These are phyloP conservation scores for Schwanniomyces vanrijiae DNA, from an alignment of 805 yeast species.

Conservation along the genomic window DNA sequence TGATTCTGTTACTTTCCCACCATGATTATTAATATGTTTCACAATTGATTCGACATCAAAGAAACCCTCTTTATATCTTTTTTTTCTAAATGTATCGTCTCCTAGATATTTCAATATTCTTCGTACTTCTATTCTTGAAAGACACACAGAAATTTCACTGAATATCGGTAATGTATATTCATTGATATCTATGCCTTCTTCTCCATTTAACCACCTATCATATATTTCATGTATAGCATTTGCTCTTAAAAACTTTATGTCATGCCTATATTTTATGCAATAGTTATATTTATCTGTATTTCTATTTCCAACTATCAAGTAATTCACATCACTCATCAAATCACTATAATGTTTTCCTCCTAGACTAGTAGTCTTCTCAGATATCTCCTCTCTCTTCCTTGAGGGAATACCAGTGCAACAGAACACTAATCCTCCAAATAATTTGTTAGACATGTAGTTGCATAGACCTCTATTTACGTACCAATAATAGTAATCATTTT, in stretches of 20 bases:
- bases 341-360: slow-evolving; percentile 63
- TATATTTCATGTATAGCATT: slow-evolving; percentile 45
- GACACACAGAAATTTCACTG: slow-evolving; percentile 43
- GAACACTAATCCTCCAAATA: slow-evolving; percentile 50
- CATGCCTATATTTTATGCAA: slow-evolving; percentile 51
- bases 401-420: slow-evolving; percentile 57
- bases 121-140: slow-evolving; percentile 34
- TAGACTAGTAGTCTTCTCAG: slow-evolving; percentile 47
- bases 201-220: slow-evolving; percentile 54
- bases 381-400: slow-evolving; percentile 41
- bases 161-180: slow-evolving; percentile 42
- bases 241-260: slow-evolving; percentile 55
- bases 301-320: slow-evolving; percentile 58
- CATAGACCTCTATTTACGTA: neutral
- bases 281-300: slow-evolving; percentile 56
- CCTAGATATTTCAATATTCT: slow-evolving; percentile 8
- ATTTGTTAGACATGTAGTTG: slow-evolving; percentile 15
- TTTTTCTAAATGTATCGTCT: slow-evolving; percentile 21
- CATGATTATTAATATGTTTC: slow-evolving; percentile 37
- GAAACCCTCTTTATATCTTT: slow-evolving; percentile 4
- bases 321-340: slow-evolving; percentile 59
- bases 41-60: slow-evolving; percentile 31
- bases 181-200: slow-evolving; percentile 32
- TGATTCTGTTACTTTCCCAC: slow-evolving; percentile 54
- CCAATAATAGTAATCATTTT: neutral